Conservation (phyloP, 202 grass and related monocot genomes). For the Panicum virgatum region DNA sequence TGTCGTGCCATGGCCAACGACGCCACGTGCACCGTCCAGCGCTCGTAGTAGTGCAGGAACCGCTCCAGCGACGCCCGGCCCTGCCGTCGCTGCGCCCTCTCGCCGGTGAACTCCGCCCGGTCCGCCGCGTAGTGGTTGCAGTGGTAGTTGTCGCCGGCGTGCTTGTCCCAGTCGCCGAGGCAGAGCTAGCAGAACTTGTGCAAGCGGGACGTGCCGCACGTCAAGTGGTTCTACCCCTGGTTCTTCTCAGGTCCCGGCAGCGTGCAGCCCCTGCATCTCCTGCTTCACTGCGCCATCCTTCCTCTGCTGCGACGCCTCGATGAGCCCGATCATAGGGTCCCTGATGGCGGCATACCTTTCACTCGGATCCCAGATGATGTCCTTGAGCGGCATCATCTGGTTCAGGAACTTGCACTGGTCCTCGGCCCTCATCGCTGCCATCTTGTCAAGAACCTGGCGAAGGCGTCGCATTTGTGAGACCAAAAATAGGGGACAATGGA, state of each 20-base stretch:
- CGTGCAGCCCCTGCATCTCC: constrained; percentile 43
- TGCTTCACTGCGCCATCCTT: constrained; percentile 23
- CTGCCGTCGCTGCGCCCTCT: neutral
- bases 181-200: constrained; percentile 62
- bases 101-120: no score
- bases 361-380: constrained; percentile 56
- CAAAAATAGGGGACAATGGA: neutral
- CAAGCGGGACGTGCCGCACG: constrained; percentile 10
- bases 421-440: constrained; percentile 36
- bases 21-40: constrained; percentile 8
- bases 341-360: constrained; percentile 47
- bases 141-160: neutral
- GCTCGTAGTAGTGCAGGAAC: constrained; percentile 38
- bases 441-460: constrained; percentile 54
- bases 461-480: neutral
- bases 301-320: constrained; percentile 45
- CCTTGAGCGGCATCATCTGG: constrained; percentile 50
- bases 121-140: constrained; percentile 3
- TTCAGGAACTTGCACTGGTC: constrained; percentile 44
- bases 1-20: neutral
- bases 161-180: neutral
- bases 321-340: constrained; percentile 60
- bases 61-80: neutral
- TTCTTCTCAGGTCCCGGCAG: constrained; percentile 73
- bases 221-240: constrained; percentile 53